Base-by-base conservation (phyloP, 306 rosid genomes). In the Vigna unguiculata region DNA sequence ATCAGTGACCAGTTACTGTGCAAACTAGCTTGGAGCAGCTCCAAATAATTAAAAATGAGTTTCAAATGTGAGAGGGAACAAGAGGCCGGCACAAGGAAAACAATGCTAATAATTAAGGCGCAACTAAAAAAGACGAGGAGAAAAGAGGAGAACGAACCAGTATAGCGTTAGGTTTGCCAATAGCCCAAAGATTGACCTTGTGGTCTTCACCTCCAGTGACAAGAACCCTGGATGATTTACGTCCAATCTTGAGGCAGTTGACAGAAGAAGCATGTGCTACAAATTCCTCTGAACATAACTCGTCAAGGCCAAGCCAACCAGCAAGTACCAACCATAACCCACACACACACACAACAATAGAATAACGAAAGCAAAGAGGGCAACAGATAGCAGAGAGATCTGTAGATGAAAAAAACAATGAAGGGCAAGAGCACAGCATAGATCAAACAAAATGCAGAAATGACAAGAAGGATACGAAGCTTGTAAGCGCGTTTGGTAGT, bases 111-210 rank as follows among this genome's bases (percentile, higher is more conserved):
- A 70, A 66, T 8, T 22, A n/a, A 22, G 72, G 38, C 22, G n/a
- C 9, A 63, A 16, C 24, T 12, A 63, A 19, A 48, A 74, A 43
- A 51, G 57, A 49, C 16, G 21, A 25, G 54, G 47, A 72, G 55
- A 15, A 2, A 34, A 6, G 40, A 34, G n/a, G 53, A 72, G 61
- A 43, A 83, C 89, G 40, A 83, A 94, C 98, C 95, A 92, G 89
- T 80, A 92, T 87, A 74, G 99, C 96, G 75, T 95, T 95, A 78
- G 99, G 99, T 80, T 95, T 95, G 45, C 99, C 99, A 83, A 95
- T 95, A 78, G 99, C 97, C 99, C 99, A 95, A 52, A 95, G 92
- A 90, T 95, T 95, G 85, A 95, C 99, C 88, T 95, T 95, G 87
- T 88, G 97, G 83, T 95, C 99, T 85, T 95, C 99, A 12, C 99